phyloP scores from a whole-genome alignment of 139 green algal genomes.

The Edaphochlamys debaryana region DNA sequence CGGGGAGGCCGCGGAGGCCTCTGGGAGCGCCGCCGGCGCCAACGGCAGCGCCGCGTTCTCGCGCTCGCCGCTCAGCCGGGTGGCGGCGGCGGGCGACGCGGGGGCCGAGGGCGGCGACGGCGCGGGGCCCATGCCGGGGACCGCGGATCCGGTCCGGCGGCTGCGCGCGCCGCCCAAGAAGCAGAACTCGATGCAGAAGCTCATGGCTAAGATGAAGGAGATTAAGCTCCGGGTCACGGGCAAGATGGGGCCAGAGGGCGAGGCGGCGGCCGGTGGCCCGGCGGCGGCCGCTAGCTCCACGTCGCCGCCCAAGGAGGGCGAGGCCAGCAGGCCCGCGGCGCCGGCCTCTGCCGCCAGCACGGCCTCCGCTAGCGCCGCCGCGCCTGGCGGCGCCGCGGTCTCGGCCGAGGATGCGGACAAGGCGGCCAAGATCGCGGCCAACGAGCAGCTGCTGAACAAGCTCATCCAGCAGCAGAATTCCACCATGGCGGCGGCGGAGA shows the following conservation, averaged over 20 bases:
- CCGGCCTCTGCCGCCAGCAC: neutral
- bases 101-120: neutral
- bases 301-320: too few species aligned
- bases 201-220: slow-evolving; percentile 66
- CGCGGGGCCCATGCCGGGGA: neutral
- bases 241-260: slow-evolving; percentile 4
- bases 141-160: slow-evolving; percentile 24
- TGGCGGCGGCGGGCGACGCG: neutral
- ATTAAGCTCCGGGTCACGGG: slow-evolving; percentile 55
- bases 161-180: slow-evolving; percentile 48
- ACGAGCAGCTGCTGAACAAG: slow-evolving; percentile 49
- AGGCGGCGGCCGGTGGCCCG: neutral
- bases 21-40: neutral
- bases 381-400: neutral
- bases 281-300: neutral
- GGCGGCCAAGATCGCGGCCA: slow-evolving; percentile 45
- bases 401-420: neutral
- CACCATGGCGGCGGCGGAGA: slow-evolving; percentile 34
- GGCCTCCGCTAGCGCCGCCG: neutral
- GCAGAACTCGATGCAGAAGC: slow-evolving; percentile 53
- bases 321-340: neutral
- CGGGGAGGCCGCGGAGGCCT: neutral
- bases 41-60: neutral
- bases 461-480: slow-evolving; percentile 47
- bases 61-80: slow-evolving; percentile 16